A percentile compares a stretch with the other conserved stretches of the same genome.
These are phyloP conservation scores for Linnemannia zychae DNA, from an alignment of 192 early-diverging fungal species.

Conservation along the genomic window DNA sequence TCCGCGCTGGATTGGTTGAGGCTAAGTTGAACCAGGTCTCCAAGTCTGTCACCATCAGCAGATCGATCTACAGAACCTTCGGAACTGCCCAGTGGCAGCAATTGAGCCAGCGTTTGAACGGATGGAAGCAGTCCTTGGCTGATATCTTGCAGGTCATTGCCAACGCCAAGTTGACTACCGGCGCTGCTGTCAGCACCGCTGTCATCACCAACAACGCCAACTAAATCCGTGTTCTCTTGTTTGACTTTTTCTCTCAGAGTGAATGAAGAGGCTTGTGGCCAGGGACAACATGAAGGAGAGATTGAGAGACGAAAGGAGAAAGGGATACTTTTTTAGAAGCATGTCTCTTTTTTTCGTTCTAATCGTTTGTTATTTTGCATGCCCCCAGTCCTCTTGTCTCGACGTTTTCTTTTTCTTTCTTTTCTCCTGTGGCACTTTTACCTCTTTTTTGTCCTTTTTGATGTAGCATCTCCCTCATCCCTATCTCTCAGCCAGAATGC, in stretches of 20 bases:
- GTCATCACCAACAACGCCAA: conserved; percentile 43
- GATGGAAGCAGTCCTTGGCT: conserved; percentile 86
- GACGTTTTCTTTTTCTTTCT: not conserved
- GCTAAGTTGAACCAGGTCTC: conserved; percentile 95
- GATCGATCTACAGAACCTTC: conserved; percentile 90
- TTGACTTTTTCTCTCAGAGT: not conserved
- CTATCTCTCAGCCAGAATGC: not conserved
- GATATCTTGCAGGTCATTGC: conserved; percentile 88
- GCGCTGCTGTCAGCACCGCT: conserved; percentile 51
- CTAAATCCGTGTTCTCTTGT: conserved; percentile 5
- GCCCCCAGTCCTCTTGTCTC: not conserved
- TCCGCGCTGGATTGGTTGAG: conserved; percentile 92
- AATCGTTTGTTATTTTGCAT: not conserved
- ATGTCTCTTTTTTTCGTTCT: not conserved
- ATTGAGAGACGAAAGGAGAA: not conserved
- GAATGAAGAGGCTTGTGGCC: not conserved
- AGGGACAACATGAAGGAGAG: not conserved
- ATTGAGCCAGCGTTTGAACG: conserved; percentile 73
- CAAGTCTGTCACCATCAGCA: conserved; percentile 82
- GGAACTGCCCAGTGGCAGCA: conserved; percentile 86
- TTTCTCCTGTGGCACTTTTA: not conserved
- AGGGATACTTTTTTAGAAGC: conserved; percentile 4
- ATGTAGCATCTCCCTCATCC: not conserved
- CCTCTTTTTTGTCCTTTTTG: not conserved
- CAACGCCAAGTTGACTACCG: conserved; percentile 83